Evolutionary conservation across 306 rosid genomes (phyloP).

Genomic region (Datisca glomerata): DNA sequence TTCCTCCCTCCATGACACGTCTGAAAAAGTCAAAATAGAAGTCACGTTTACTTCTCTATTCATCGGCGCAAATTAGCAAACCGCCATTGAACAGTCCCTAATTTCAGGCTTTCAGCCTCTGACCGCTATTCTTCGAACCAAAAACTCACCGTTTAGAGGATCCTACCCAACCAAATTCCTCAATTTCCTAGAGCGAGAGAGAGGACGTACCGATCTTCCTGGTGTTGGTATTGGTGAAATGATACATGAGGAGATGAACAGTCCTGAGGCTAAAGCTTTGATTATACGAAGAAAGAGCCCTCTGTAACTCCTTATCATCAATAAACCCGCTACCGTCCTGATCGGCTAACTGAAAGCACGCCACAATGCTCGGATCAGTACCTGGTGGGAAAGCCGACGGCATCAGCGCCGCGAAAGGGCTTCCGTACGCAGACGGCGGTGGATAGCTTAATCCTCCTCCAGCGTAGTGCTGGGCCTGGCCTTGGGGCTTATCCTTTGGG

Average conservation of each 20-base stretch:
- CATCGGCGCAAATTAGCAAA: no score
- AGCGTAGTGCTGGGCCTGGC: conserved; percentile 5
- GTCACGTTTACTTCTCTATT: no score
- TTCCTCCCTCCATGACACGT: no score
- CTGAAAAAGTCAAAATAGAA: no score
- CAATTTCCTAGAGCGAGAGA: neutral
- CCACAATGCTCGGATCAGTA: conserved; percentile 66
- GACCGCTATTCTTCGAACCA: no score
- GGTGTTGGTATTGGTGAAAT: conserved; percentile 62
- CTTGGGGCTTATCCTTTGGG: conserved; percentile 28
- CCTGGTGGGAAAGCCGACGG: conserved; percentile 89
- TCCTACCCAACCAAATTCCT: no score
- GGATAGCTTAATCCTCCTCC: conserved; percentile 28
- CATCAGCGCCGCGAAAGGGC: conserved; percentile 56
- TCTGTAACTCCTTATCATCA: conserved; percentile 86
- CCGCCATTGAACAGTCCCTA: no score
- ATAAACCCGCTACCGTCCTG: conserved; percentile 88
- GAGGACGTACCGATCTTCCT: conserved; percentile 55
- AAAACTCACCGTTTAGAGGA: no score
- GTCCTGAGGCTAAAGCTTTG: conserved; percentile 87
- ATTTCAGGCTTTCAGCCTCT: no score
- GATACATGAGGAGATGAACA: conserved; percentile 87
- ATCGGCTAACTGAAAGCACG: conserved; percentile 85
- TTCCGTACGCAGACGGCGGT: conserved; percentile 23
- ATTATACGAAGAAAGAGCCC: conserved; percentile 64